These are phyloP conservation scores for Carex parvula DNA, from an alignment of 176 grass and related monocot genomes.

Conservation along the genomic window DNA sequence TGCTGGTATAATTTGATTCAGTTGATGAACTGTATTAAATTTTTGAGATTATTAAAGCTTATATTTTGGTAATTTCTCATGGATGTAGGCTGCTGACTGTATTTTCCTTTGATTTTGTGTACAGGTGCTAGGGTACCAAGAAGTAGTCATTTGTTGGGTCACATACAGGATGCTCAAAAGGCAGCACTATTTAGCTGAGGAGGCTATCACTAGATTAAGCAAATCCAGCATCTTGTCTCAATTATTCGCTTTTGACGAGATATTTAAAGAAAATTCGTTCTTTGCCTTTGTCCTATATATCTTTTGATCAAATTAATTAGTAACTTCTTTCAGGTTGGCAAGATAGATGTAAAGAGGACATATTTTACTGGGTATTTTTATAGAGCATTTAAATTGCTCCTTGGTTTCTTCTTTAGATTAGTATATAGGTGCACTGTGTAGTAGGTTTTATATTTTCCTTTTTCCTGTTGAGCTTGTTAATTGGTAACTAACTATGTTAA, in stretches of 20 bases:
- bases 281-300: not conserved
- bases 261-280: not conserved
- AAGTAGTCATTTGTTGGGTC: slow-evolving; percentile 22
- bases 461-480: not conserved
- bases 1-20: too few relatives aligned
- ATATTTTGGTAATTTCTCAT: too few relatives aligned
- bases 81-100: too few relatives aligned
- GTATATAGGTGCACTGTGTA: not conserved
- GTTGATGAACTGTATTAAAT: too few relatives aligned
- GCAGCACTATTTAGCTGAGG: slow-evolving; percentile 36
- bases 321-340: not conserved
- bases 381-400: not conserved
- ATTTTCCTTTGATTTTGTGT: not conserved
- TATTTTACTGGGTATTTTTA: not conserved
- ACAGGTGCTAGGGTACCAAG: slow-evolving; percentile 25
- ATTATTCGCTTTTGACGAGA: slow-evolving; percentile 21
- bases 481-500: not conserved
- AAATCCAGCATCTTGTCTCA: slow-evolving; percentile 25
- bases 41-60: too few relatives aligned
- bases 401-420: not conserved
- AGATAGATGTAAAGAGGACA: not conserved
- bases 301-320: not conserved
- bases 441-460: not conserved
- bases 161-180: slow-evolving; percentile 35
- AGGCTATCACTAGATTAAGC: slow-evolving; percentile 34